phyloP scores from a whole-genome alignment of 202 grass and related monocot species.

The Digitaria exilis region DNA sequence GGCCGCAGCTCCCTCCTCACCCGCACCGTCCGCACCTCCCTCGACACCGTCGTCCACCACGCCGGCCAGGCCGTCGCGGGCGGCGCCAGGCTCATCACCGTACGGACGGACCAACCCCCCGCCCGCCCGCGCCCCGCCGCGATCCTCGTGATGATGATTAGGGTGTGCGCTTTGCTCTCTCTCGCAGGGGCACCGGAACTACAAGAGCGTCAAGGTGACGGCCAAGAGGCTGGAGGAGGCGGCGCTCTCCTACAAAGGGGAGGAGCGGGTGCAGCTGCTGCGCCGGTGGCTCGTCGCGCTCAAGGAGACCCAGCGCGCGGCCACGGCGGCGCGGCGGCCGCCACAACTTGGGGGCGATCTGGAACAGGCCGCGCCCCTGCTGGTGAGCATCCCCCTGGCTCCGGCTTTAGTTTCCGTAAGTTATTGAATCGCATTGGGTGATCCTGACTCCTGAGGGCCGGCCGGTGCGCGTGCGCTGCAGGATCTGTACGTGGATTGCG shows the following conservation, averaged over 20 bases:
- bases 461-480: slow-evolving; percentile 40
- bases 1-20: slow-evolving; percentile 74
- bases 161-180: slow-evolving; percentile 1
- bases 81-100: slow-evolving; percentile 87
- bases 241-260: slow-evolving; percentile 70
- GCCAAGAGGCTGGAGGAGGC: slow-evolving; percentile 82
- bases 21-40: slow-evolving; percentile 83
- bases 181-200: slow-evolving; percentile 62
- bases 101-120: not conserved
- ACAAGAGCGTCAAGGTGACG: slow-evolving; percentile 74
- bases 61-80: slow-evolving; percentile 90
- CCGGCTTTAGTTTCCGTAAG: not conserved
- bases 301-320: slow-evolving; percentile 56
- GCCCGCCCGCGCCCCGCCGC: not conserved
- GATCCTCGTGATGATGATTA: not conserved
- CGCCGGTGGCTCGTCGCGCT: slow-evolving; percentile 77
- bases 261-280: slow-evolving; percentile 73
- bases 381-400: slow-evolving; percentile 22
- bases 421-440: slow-evolving; percentile 11
- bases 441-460: not conserved
- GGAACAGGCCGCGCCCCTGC: slow-evolving; percentile 25
- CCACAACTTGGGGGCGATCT: slow-evolving; percentile 9
- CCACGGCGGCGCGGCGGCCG: slow-evolving; percentile 3
- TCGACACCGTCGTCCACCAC: slow-evolving; percentile 84
- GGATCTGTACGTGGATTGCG: slow-evolving; percentile 89